Base-by-base conservation (phyloP, 805 yeast species). In the Candida dajiaensis region DNA sequence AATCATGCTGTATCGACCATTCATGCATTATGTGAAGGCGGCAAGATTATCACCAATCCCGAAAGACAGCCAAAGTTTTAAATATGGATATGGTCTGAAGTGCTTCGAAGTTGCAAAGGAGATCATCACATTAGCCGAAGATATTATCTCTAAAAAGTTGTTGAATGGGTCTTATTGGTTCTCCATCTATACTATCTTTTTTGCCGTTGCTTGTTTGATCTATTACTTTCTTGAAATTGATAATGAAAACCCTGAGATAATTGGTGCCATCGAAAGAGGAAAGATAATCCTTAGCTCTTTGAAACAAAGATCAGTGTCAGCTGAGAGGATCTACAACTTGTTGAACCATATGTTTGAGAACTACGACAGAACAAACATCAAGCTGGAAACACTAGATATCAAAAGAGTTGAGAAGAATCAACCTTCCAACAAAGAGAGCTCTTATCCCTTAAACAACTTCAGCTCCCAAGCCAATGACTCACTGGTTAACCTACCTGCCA, bases 161-260 rank as follows among this genome's bases (percentile, higher is more conserved):
- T 69, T 89, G 48, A 80, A 86, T 53, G 96, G 96, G 2, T 86
- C 95, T 0, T 90, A 89, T 62, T 89, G 97, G 96, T 89, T 88
- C 59, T 83, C 94, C n/a, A 82, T 85, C 63, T 89, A 89, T 64
- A 89, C 96, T 0, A 84, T 89, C n/a, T 89, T 89, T 62, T 89
- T 87, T 63, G 82, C 95, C 1, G 90, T 89, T 43, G 95, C 96
- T 0, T 88, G 96, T 54, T 71, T 89, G 56, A 81, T 88, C 7
- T 89, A 85, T 60, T 89, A 89, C 61, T 56, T 63, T 11, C 70
- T 75, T 33, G 68, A 70, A 21, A 65, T 67, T 19, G 76, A 75
- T 50, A 63, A 68, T 4, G 74, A 78, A 43, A 77, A 81, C 71
- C 62, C 58, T 37, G 67, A 61, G 11, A 77, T 85, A 43, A 74